Base-by-base conservation (phyloP, 2,329 filamentous ascomycete genomes). In the Colletotrichum ledebouriae region DNA sequence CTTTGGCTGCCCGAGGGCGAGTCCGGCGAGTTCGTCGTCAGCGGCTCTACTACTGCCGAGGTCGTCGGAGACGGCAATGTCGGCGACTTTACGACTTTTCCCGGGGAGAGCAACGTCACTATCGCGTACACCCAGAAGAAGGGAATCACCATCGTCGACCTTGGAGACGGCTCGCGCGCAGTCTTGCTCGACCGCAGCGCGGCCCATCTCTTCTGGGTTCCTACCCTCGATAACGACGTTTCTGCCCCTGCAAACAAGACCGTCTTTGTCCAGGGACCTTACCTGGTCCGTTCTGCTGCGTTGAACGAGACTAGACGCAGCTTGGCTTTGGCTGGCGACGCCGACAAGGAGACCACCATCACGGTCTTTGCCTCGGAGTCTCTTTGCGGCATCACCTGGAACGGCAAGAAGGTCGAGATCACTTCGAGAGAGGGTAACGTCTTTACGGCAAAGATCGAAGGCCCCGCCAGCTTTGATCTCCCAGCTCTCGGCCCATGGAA, bases 121-220 rank as follows among this genome's bases (percentile, higher is more conserved):
- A 78, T 84, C 0, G 79, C 80, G 0, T 88, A 86, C 62, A 83
- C 80, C 0, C 86, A 88, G 62, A 76, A 76, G 1, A 75, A 79
- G 17, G 86, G 86, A 0, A 80, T 82, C 59, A 85, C 81, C 15
- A 74, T 85, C 0, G 58, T 89, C 0, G 77, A 82, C 6, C 75
- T 86, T 9, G 78, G 79, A 3, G 83, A 85, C 60, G 83, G 83
- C 0, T 77, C 85, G 1, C 77, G 81, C 1, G 79, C 87, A 10
- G 79, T 88, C 15, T 75, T 90, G 1, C 77, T 89, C 13, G 86
- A 89, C 70, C 79, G 87, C 11, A 76, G 80, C 1, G 77, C 84
- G 0, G 87, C 87, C 0, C 89, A 88, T 72, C 76, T 80, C 0
- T 87, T 89, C 73, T 89, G 86, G 82, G 85, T 84, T 0, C 85